A percentile compares a stretch with the other conserved stretches of the same genome.
Conservation (phyloP, 495 filamentous ascomycete species). For the Articulospora tetracladia region DNA sequence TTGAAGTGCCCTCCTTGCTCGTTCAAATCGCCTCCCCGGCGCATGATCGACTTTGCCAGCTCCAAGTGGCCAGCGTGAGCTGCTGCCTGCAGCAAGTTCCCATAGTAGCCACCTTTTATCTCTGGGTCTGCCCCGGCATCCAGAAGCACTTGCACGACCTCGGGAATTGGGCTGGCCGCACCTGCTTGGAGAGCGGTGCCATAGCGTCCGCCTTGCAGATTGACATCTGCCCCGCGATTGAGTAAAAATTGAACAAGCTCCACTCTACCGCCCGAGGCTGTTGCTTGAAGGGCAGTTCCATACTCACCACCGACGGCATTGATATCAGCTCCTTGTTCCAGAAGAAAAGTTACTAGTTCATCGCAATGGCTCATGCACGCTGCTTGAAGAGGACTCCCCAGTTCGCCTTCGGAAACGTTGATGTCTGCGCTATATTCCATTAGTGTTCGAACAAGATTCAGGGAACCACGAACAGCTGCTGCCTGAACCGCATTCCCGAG, state of each 20-base stretch:
- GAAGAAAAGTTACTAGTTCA: constrained; percentile 15
- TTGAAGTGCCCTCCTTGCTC: not conserved
- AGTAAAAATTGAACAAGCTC: constrained; percentile 14
- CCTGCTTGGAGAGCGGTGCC: constrained; percentile 24
- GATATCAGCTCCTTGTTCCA: constrained; percentile 14
- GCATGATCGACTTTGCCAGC: constrained; percentile 10
- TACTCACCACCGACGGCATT: not conserved
- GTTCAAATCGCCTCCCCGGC: constrained; percentile 22
- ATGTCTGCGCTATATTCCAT: constrained; percentile 13
- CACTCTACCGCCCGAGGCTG: not conserved
- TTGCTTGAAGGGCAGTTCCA: constrained; percentile 9
- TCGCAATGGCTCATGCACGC: constrained; percentile 1
- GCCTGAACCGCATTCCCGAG: constrained; percentile 25
- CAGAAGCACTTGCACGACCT: constrained; percentile 13
- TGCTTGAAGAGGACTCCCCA: constrained; percentile 6
- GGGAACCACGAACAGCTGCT: not conserved
- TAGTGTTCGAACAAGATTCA: not conserved
- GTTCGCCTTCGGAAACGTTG: not conserved
- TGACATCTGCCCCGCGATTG: constrained; percentile 23
- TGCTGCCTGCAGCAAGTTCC: constrained; percentile 4
- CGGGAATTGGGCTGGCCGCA: not conserved
- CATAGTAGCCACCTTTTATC: not conserved
- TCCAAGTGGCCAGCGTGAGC: not conserved
- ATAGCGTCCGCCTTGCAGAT: constrained; percentile 17
- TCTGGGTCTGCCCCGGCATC: constrained; percentile 23